phyloP scores from a whole-genome alignment of 768 basidiomycete genomes.

The Agrocybe praecox region DNA sequence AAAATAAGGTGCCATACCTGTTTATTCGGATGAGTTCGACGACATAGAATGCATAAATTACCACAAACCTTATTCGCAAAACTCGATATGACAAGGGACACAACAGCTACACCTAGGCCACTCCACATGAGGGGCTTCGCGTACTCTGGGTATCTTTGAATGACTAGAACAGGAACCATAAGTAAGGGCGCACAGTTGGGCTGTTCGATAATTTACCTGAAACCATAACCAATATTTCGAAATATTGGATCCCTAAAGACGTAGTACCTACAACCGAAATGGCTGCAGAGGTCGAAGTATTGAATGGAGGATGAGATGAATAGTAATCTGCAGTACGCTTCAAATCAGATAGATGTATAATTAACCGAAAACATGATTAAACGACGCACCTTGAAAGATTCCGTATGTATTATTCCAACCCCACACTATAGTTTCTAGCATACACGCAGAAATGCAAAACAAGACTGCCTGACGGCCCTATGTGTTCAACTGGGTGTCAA shows the following conservation, averaged over 20 bases:
- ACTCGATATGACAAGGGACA: constrained; percentile 8
- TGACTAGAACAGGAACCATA: background rate
- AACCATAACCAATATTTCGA: constrained; percentile 3
- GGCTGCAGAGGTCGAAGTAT: background rate
- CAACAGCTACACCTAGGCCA: constrained; percentile 2
- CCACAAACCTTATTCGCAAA: constrained; percentile 13
- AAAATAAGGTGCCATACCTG: constrained; percentile 13
- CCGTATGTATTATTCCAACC: constrained; percentile 11
- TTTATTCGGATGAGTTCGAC: background rate
- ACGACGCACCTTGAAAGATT: constrained; percentile 4
- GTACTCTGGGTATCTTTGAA: constrained; percentile 13
- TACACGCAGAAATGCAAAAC: constrained; percentile 5
- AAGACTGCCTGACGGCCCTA: constrained; percentile 4
- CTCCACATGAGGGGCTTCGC: constrained; percentile 12
- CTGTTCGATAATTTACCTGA: background rate
- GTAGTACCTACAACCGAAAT: constrained; percentile 4
- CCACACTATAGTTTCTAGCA: constrained; percentile 7
- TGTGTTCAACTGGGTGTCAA: background rate
- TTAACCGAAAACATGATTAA: background rate
- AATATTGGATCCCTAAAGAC: constrained; percentile 4
- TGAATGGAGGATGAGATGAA: constrained; percentile 2
- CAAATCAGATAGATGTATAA: background rate
- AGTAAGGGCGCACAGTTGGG: background rate
- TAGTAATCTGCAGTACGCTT: background rate
- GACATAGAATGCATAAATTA: background rate